Evolutionary conservation across 176 grass and related monocot species (phyloP).

Genomic region (Avena eriantha): DNA sequence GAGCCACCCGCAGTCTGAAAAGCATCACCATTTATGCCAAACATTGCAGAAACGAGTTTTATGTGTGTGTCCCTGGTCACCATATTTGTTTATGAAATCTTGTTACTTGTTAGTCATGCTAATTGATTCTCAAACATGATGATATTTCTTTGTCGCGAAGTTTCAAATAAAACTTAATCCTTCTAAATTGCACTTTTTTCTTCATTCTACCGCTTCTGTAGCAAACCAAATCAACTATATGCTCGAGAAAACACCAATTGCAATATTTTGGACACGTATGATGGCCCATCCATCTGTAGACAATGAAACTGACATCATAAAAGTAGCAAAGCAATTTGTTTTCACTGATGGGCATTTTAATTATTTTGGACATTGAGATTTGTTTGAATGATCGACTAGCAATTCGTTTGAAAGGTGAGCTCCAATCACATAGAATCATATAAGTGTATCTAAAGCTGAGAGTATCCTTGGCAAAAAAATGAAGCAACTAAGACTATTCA

Average conservation of each 20-base stretch:
- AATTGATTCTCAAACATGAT: background rate
- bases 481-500: constrained; percentile 28
- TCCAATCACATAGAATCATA: constrained; percentile 19
- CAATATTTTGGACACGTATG: background rate
- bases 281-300: constrained; percentile 6
- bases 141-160: background rate
- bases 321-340: constrained; percentile 47
- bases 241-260: background rate
- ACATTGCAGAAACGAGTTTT: background rate
- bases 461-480: background rate
- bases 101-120: background rate
- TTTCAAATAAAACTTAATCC: background rate
- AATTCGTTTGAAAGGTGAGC: background rate
- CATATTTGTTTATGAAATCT: background rate
- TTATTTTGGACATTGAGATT: constrained; percentile 22
- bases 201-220: background rate
- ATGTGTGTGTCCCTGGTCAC: background rate
- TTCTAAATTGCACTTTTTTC: background rate
- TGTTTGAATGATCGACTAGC: constrained; percentile 2
- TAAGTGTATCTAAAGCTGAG: constrained; percentile 37
- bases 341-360: background rate
- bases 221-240: background rate
- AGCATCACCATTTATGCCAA: background rate
- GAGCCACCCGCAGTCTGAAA: background rate
- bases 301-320: constrained; percentile 41